These are phyloP conservation scores for Pseudogymnoascus sp. DNA, from an alignment of 2,329 filamentous ascomycete genomes.

Conservation along the genomic window DNA sequence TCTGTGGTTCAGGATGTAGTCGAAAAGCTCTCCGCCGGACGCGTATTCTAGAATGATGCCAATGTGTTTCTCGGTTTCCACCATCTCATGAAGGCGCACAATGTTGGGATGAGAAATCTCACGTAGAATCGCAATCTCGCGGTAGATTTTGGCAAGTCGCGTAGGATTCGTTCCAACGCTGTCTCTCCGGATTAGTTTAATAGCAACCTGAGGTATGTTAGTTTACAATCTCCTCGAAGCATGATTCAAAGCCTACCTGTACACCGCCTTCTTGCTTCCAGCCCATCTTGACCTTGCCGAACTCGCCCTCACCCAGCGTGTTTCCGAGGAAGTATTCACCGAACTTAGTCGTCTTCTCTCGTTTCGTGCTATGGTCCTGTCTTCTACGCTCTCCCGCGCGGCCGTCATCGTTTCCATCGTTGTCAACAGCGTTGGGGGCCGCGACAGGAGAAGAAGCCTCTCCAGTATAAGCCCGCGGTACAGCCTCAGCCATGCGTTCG, in stretches of 20 bases:
- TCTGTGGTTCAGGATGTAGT: constrained; percentile 94
- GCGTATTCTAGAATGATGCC: constrained; percentile 98
- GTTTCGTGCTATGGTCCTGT: constrained; percentile 49
- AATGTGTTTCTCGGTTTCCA: constrained; percentile 93
- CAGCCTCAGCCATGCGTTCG: constrained; percentile 60
- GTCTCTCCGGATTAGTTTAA: constrained; percentile 94
- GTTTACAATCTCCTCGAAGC: neutral
- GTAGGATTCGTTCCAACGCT: constrained; percentile 82
- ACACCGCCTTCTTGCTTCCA: constrained; percentile 96
- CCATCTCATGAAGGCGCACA: constrained; percentile 94
- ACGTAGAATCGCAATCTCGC: constrained; percentile 86
- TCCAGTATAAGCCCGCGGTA: constrained; percentile 24
- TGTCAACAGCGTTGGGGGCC: constrained; percentile 40
- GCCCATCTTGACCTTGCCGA: constrained; percentile 96
- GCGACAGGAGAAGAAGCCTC: constrained; percentile 33
- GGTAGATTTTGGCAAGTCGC: constrained; percentile 91
- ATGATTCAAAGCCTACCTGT: constrained; percentile 46
- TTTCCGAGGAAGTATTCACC: constrained; percentile 94
- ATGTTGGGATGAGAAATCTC: constrained; percentile 94
- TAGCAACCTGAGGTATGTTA: constrained; percentile 64
- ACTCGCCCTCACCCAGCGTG: constrained; percentile 94
- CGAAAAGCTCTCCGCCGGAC: constrained; percentile 93
- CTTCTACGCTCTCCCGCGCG: constrained; percentile 44
- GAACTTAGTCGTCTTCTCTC: constrained; percentile 77
- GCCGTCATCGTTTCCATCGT: constrained; percentile 44